Percentiles rank a stretch among this genome's conserved stretches.
Conservation (phyloP, 2,329 filamentous ascomycete species). For the Penicillium sp. region DNA sequence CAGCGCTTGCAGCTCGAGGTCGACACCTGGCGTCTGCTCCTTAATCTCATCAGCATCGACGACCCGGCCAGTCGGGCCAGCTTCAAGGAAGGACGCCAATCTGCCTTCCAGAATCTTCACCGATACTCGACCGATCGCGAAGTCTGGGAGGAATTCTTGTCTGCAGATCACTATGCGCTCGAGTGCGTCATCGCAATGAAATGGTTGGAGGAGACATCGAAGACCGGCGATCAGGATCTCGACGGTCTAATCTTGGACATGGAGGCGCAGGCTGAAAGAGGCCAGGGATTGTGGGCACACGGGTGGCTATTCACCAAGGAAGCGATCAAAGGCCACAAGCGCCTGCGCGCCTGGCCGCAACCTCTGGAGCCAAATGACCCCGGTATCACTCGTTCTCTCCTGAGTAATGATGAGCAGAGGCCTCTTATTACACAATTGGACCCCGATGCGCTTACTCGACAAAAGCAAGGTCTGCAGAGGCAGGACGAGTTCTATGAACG, state of each 20-base stretch:
- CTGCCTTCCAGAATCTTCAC: conserved; percentile 45
- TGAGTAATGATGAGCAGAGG: conserved; percentile 59
- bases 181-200: conserved; percentile 78
- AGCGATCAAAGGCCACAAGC: conserved; percentile 86
- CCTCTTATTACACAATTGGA: conserved; percentile 83
- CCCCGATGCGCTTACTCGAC: conserved; percentile 81
- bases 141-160: conserved; percentile 71
- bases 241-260: conserved; percentile 73
- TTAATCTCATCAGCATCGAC: conserved; percentile 69
- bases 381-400: conserved; percentile 55
- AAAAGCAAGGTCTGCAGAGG: conserved; percentile 71
- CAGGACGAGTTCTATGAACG: conserved; percentile 87
- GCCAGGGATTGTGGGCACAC: conserved; percentile 73
- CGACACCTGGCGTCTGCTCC: conserved; percentile 86
- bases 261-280: conserved; percentile 71
- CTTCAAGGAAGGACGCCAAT: conserved; percentile 40
- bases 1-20: conserved; percentile 75
- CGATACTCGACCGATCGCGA: conserved; percentile 60
- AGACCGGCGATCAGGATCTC: conserved; percentile 65
- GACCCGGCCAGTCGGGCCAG: conserved; percentile 51
- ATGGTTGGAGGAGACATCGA: conserved; percentile 80
- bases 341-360: conserved; percentile 65
- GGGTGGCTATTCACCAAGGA: conserved; percentile 92
- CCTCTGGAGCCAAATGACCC: conserved; percentile 63
- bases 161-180: conserved; percentile 68